Percentiles rank a stretch among this genome's conserved stretches.
These are phyloP conservation scores for Xanthoconium stramineum DNA, from an alignment of 768 basidiomycete genomes.

Conservation along the genomic window DNA sequence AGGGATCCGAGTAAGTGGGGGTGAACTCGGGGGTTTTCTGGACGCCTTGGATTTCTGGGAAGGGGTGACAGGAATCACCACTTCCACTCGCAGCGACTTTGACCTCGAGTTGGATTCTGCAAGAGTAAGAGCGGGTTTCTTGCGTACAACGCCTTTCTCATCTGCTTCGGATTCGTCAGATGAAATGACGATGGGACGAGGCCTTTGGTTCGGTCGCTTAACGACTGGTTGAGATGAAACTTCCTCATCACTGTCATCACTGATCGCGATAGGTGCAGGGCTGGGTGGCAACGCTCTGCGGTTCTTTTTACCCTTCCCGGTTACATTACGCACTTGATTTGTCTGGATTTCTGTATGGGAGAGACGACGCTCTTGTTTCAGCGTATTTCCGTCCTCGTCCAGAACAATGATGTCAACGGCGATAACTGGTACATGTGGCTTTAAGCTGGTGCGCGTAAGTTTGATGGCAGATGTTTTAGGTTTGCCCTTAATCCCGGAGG, in stretches of 20 bases:
- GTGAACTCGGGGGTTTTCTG: conserved; percentile 10
- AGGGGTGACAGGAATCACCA: conserved; percentile 39
- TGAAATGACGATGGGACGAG: conserved; percentile 32
- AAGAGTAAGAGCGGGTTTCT: conserved; percentile 4
- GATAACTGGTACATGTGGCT: conserved; percentile 47
- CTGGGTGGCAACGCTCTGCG: neutral
- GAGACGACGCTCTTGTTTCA: conserved; percentile 61
- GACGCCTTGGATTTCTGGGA: conserved; percentile 20
- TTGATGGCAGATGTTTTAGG: conserved; percentile 14
- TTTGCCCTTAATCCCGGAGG: conserved; percentile 24
- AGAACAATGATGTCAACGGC: conserved; percentile 66
- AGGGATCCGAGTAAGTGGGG: neutral
- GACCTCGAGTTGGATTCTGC: conserved; percentile 15
- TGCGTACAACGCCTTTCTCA: conserved; percentile 1
- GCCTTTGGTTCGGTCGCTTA: conserved; percentile 14
- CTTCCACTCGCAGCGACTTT: conserved; percentile 33
- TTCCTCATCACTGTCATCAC: conserved; percentile 32
- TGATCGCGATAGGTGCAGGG: conserved; percentile 21
- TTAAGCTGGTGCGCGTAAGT: conserved; percentile 28
- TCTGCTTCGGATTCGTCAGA: conserved; percentile 50
- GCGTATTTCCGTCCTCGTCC: conserved; percentile 54
- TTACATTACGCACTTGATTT: conserved; percentile 25
- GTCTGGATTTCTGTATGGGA: conserved; percentile 43
- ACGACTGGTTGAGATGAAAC: conserved; percentile 11
- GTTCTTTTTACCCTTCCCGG: conserved; percentile 8